A percentile compares a stretch with the other conserved stretches of the same genome.
phyloP scores from a whole-genome alignment of 176 grass and related monocot species.

The Avena atlantica region DNA sequence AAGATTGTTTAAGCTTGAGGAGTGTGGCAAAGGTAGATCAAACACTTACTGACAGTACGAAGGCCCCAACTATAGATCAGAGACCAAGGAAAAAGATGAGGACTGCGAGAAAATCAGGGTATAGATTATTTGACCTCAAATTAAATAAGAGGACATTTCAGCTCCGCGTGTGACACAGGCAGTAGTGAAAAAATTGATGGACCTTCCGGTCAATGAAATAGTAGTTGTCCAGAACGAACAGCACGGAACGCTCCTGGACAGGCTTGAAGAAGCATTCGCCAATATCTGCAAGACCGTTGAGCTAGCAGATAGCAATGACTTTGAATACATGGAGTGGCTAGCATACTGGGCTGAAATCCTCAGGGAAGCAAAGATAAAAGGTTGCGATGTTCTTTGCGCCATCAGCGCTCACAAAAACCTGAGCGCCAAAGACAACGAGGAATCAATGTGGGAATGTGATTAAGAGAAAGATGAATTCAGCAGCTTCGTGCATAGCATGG shows the following conservation, averaged over 20 bases:
- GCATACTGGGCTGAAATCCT: neutral
- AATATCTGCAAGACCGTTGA: neutral
- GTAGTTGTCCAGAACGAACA: neutral
- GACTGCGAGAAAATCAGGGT: neutral
- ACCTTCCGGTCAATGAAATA: neutral
- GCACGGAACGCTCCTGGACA: neutral
- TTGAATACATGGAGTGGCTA: neutral
- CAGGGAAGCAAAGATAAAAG: neutral
- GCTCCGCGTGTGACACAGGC: neutral
- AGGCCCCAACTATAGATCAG: neutral
- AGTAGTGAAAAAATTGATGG: neutral
- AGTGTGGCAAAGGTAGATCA: neutral
- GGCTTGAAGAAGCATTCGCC: neutral
- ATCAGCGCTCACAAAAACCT: neutral
- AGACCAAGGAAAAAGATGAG: neutral
- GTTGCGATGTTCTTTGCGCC: neutral
- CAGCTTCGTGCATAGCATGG: neutral
- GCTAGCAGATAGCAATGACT: neutral
- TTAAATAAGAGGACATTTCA: neutral
- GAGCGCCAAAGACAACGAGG: neutral
- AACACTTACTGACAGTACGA: neutral
- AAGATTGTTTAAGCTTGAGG: conserved; percentile 3
- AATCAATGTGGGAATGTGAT: neutral
- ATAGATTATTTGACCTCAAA: neutral
- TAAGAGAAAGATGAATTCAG: neutral